Conservation (phyloP, 2,329 filamentous ascomycete genomes). For the Monilinia laxa region DNA sequence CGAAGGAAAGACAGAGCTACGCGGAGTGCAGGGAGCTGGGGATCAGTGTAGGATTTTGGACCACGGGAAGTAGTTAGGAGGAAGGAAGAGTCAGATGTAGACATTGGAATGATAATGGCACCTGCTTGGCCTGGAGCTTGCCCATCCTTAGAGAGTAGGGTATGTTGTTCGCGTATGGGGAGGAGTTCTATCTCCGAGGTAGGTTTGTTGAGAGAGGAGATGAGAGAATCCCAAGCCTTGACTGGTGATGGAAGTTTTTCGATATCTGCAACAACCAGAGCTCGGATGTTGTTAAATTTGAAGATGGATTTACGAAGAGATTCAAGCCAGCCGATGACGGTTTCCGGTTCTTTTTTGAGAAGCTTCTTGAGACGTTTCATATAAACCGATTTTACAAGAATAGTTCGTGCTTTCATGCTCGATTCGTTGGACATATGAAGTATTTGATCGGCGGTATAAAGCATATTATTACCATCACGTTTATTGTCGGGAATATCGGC, state of each 20-base stretch:
- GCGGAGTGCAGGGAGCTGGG: constrained; percentile 76
- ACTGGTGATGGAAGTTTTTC: constrained; percentile 72
- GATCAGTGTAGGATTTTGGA: constrained; percentile 71
- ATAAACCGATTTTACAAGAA: constrained; percentile 83
- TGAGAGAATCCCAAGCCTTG: constrained; percentile 70
- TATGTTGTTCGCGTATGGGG: constrained; percentile 67
- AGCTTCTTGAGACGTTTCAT: constrained; percentile 82
- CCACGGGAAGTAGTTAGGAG: constrained; percentile 74
- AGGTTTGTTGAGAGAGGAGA: constrained; percentile 41
- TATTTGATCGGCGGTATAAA: constrained; percentile 67
- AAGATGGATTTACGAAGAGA: constrained; percentile 74
- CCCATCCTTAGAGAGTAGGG: constrained; percentile 74
- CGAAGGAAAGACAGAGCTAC: constrained; percentile 91
- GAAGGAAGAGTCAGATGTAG: constrained; percentile 89
- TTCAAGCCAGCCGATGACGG: constrained; percentile 75
- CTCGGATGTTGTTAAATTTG: constrained; percentile 79
- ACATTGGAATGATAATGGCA: constrained; percentile 82
- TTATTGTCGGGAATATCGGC: constrained; percentile 92
- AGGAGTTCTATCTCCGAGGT: constrained; percentile 53
- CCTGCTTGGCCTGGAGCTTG: constrained; percentile 70
- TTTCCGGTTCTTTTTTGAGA: constrained; percentile 71
- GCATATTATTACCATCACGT: constrained; percentile 73
- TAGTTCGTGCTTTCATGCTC: constrained; percentile 72
- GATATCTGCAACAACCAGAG: constrained; percentile 81
- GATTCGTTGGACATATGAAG: constrained; percentile 78